Base-by-base conservation (phyloP, 2,329 filamentous ascomycete species). In the Massarina eburnea region DNA sequence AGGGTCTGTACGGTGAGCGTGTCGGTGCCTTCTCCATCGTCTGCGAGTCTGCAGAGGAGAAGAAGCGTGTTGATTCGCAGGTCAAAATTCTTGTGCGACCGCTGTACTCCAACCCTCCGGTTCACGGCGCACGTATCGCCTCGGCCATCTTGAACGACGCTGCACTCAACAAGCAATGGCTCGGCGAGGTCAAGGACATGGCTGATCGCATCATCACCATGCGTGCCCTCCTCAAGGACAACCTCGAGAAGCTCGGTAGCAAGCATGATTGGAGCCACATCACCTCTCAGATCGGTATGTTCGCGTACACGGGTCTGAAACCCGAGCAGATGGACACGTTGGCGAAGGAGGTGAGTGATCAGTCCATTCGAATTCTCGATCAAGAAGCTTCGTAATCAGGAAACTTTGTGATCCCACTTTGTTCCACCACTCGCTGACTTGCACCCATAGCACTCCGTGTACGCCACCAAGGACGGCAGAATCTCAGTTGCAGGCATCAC, bases 211-310 rank as follows among this genome's bases (percentile, higher is more conserved):
- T 99, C 80, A 97, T 99, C 76, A 89, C 85, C 73, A 99, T 99
- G 94, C 89, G 94, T 63, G 85, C 89, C 51, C 83, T 96, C 44
- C 85, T 99, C 69, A 95, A 94, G 82, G 83, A 90, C 64, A 95
- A 97, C 79, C 85, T 99, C 45, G 89, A 96, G 83, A 86, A 88
- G 75, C 84, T 96, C 52, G 92, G 92, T 70, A 94, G 88, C 80
- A 91, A 91, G 82, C 90, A 95, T 75, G 89, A 97, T 80, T 99
- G 94, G 94, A 89, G 86, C 72, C 94, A 99, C 81, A 99, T 99
- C 76, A 97, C 94, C 60, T 91, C 81, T 76, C 70, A 82, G 83
- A 99, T 99, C 66, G 94, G 94, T 77, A 99, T 99, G 94, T 99
- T 99, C 70, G 92, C 94, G 62, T 99, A 95, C 82, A 99, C 94